Evolutionary conservation across 805 yeast species (phyloP), one percentile per base, ranked within the genome.

Genomic region (Sugiyamaella valdiviana): DNA sequence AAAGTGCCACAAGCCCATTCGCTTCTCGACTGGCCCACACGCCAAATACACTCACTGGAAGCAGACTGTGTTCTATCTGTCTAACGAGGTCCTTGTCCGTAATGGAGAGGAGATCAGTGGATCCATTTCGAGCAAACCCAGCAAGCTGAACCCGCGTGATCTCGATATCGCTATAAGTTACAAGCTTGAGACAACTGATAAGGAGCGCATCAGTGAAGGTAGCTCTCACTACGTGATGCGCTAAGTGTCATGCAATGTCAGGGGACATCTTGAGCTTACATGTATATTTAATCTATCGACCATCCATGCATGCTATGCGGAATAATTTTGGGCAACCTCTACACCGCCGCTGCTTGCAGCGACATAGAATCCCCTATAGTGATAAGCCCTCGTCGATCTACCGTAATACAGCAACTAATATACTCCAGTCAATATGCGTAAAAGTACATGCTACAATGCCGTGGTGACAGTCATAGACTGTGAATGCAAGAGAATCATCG

Each of bases 1-100:
- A 57, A 78, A 76, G 56, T 58, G 68, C 49, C 65, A 62, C 49
- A 64, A 66, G 52, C 72, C 74, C 16, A 83, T 91, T 50, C 72
- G 71, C 26, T 90, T 93, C 64, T 83, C 93, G 17, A 95, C 99
- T 12, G 98, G 98, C 20, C 96, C 99, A 32, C 89, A 85, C 69
- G 82, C 89, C 42, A 79, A 81, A 58, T 89, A 90, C 74, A 93
- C 99, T 14, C 99, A 93, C 72, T 93, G 99, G 99, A 95, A 93
- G 68, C 99, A 93, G 72, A 85, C 96, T 16, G 95, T 93, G 1
- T 89, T 95, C 70, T 95, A 93, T 68, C 75, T 91, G 62, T 80
- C 77, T 58, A 85, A 87, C 60, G 95, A 86, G 23, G 68, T 91
- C 55, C 85, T 81, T 61, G 70, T 85, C 53, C 82, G 82, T 62